These are phyloP conservation scores for Fusarium musae DNA, from an alignment of 2,329 filamentous ascomycete genomes.

Conservation along the genomic window DNA sequence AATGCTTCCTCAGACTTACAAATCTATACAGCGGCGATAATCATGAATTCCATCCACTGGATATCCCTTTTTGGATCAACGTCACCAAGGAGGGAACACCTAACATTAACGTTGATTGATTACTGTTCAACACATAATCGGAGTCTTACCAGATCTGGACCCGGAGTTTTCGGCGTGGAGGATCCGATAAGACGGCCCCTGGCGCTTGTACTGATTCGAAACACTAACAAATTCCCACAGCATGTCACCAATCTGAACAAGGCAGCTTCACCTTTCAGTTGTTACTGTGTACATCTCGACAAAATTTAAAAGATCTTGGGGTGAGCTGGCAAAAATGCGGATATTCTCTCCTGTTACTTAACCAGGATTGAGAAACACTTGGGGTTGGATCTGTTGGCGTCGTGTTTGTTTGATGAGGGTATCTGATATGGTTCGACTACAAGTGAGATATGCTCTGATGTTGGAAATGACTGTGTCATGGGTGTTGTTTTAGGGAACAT, in stretches of 20 bases:
- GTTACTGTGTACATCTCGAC: neutral
- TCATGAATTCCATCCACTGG: slow-evolving; percentile 24
- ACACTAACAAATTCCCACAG: slow-evolving; percentile 38
- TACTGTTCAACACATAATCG: slow-evolving; percentile 1
- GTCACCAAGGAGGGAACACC: slow-evolving; percentile 37
- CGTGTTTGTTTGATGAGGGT: slow-evolving; percentile 23
- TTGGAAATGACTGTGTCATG: slow-evolving; percentile 18
- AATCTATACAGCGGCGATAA: slow-evolving; percentile 35
- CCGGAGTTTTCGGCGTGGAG: slow-evolving; percentile 37
- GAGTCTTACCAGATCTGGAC: slow-evolving; percentile 11
- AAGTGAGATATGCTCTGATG: slow-evolving; percentile 39
- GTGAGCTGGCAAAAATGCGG: slow-evolving; percentile 3
- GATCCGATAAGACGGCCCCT: slow-evolving; percentile 31
- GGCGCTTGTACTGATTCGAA: slow-evolving; percentile 34
- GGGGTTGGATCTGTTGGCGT: slow-evolving; percentile 34
- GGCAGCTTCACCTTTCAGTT: neutral
- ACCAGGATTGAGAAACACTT: slow-evolving; percentile 16
- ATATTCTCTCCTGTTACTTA: slow-evolving; percentile 7
- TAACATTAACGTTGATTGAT: neutral
- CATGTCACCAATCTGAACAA: neutral
- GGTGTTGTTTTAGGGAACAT: neutral
- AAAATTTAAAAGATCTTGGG: slow-evolving; percentile 7
- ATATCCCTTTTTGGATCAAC: slow-evolving; percentile 35
- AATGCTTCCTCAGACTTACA: slow-evolving; percentile 39
- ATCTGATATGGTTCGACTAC: slow-evolving; percentile 39